A percentile compares a stretch with the other conserved stretches of the same genome.
These are phyloP conservation scores for Carex myosuroides DNA, from an alignment of 176 grass and related monocot genomes.

Conservation along the genomic window DNA sequence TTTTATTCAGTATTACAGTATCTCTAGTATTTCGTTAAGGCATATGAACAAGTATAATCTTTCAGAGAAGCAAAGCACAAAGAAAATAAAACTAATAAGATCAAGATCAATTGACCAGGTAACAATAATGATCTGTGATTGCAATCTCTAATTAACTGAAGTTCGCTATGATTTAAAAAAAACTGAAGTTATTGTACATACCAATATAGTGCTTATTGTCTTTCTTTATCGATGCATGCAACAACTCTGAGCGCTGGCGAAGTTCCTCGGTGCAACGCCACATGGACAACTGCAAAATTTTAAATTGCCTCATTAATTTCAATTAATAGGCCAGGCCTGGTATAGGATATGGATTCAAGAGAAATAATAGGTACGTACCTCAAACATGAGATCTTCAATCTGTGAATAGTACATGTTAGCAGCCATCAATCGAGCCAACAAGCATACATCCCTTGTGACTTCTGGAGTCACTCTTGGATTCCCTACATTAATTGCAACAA, in stretches of 20 bases:
- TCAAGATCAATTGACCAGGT: not conserved
- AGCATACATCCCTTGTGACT: constrained; percentile 94
- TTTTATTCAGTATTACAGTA: not conserved
- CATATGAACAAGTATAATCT: not conserved
- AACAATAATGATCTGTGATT: not conserved
- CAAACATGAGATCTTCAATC: constrained; percentile 97
- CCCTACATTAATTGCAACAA: constrained; percentile 34
- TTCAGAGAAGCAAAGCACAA: not conserved
- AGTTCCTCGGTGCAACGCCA: constrained; percentile 94
- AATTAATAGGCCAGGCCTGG: too few relatives aligned
- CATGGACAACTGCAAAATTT: constrained; percentile 70
- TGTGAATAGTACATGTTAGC: constrained; percentile 94
- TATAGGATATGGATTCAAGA: not conserved
- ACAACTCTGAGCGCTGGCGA: constrained; percentile 43
- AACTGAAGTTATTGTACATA: constrained; percentile 21
- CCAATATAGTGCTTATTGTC: constrained; percentile 94
- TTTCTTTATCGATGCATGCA: constrained; percentile 66
- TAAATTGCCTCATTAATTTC: constrained; percentile 14
- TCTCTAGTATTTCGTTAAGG: not conserved
- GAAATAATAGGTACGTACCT: constrained; percentile 34
- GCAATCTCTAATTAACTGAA: not conserved
- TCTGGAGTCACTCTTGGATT: constrained; percentile 98
- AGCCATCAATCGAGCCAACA: constrained; percentile 97
- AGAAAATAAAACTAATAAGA: not conserved
- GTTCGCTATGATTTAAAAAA: not conserved